Evolutionary conservation across 345 rosid genomes (phyloP), one percentile per base, ranked within the genome.

Genomic region (Eucalyptus tenuipes): DNA sequence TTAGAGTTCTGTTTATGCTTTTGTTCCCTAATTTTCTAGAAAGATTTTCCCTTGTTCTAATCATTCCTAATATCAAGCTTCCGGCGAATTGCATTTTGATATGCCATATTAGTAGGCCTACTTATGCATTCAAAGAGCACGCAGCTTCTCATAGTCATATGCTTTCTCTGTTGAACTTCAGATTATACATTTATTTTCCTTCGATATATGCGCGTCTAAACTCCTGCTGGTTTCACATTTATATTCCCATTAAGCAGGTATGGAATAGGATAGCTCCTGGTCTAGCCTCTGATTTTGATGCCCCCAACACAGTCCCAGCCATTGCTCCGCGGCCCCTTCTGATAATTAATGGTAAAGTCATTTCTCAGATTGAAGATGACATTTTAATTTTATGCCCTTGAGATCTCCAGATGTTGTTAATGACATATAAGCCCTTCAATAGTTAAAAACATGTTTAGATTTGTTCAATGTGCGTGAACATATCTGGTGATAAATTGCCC

Each of bases 221-320:
- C 29, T 75, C 47, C 44, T 75, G 84, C 84, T 75, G 47, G 84
- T 75, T 75, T 75, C 47, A 14, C 15, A 2, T 47, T 64, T 55
- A 29, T 75, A 1, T 25, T 79, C 44, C 44, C 48, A 8, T 66
- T 87, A 20, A 75, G 49, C 91, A 97, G 99, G 98, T 97, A 15
- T 98, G 99, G 99, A 90, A 95, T 91, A 94, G 96, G 90, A 97
- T 96, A 88, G 98, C 99, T 90, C 99, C 99, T 86, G 97, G 97
- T 88, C 89, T 97, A 90, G 95, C 97, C 33, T 95, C 96, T 71
- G 86, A 89, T 48, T 95, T 98, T 87, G 98, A 98, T 91, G 90
- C 98, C 2, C 97, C 96, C 47, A 89, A 93, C 91, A 95, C 98
- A 13, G 79, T 96, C 87, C 95, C 96, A 49, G 92, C 93, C 87